Evolutionary conservation across 441 rosid species (phyloP), one percentile per base, ranked within the genome.

Genomic region (Populus hybrid): DNA sequence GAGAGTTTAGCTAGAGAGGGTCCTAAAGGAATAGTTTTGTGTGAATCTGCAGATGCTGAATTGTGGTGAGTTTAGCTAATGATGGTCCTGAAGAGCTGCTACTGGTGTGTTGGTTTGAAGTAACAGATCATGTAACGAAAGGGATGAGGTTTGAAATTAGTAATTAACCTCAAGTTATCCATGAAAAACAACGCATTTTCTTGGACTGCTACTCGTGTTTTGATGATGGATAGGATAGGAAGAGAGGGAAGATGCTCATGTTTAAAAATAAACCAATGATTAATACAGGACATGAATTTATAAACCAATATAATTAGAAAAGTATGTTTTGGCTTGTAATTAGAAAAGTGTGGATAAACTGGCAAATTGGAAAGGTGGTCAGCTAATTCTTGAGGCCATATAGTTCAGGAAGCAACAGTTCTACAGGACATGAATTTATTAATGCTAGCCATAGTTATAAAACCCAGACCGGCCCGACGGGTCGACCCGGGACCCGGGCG

Each of bases 221-320:
- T 32, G 38, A 11, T 91, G 81, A 83, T 89, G 88, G 91, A 89
- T 8, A 90, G 87, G 81, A 24, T 87, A 0, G 94, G 92, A n/a
- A 83, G 69, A 79, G 80, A 63, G 2, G 92, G 89, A 3, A 86
- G 21, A 63, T 84, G 79, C 16, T 78, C 0, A 1, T 78, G 87
- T 86, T 80, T 59, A 21, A 82, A 42, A 72, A 74, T 89, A 24
- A 75, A 40, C 71, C 78, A 84, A 20, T 21, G 80, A 8, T 71
- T 79, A 2, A 73, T 70, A n/a, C n/a, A n/a, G n/a, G n/a, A n/a
- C n/a, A n/a, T n/a, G n/a, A n/a, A n/a, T n/a, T n/a, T n/a, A n/a
- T n/a, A n/a, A n/a, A n/a, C n/a, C n/a, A n/a, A n/a, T n/a, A n/a
- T n/a, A n/a, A 34, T n/a, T n/a, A n/a, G n/a, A n/a, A n/a, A 61